These are phyloP conservation scores for Onygena corvina DNA, from an alignment of 2,329 filamentous ascomycete species.

Conservation along the genomic window DNA sequence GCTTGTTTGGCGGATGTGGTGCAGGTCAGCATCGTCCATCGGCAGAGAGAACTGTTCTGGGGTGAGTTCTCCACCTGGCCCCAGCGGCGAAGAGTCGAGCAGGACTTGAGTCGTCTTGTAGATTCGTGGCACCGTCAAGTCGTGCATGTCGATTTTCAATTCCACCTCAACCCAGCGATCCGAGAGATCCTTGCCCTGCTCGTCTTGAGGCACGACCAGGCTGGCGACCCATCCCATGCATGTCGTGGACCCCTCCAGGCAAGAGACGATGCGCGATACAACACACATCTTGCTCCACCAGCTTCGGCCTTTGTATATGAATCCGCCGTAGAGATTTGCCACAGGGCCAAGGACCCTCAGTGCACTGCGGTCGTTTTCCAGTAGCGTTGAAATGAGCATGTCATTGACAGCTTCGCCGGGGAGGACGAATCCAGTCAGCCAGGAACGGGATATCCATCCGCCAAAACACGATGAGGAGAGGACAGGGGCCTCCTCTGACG, in stretches of 20 bases:
- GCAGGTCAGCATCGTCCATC: slow-evolving; percentile 22
- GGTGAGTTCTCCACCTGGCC: slow-evolving; percentile 27
- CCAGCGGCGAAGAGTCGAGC: slow-evolving; percentile 31
- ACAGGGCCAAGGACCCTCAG: slow-evolving; percentile 39
- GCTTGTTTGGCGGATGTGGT: slow-evolving; percentile 10
- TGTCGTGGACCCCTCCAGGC: slow-evolving; percentile 34
- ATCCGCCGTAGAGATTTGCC: slow-evolving; percentile 44
- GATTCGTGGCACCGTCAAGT: slow-evolving; percentile 32
- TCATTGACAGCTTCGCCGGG: slow-evolving; percentile 44
- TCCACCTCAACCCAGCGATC: slow-evolving; percentile 42
- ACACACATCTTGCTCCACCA: slow-evolving; percentile 49
- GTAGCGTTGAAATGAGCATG: slow-evolving; percentile 43
- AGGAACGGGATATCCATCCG: slow-evolving; percentile 46
- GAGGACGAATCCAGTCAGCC: slow-evolving; percentile 43
- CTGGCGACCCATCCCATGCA: slow-evolving; percentile 47
- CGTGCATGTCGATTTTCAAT: slow-evolving; percentile 22
- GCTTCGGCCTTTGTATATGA: slow-evolving; percentile 38
- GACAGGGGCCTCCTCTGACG: slow-evolving; percentile 2
- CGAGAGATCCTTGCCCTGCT: slow-evolving; percentile 20
- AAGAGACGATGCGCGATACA: slow-evolving; percentile 42
- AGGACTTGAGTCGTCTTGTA: slow-evolving; percentile 31
- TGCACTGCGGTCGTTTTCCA: slow-evolving; percentile 44
- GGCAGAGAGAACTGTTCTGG: slow-evolving; percentile 30
- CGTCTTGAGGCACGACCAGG: slow-evolving; percentile 29
- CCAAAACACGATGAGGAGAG: slow-evolving; percentile 26